A percentile compares a stretch with the other conserved stretches of the same genome.
Evolutionary conservation across 2,329 filamentous ascomycete genomes (phyloP).

Genomic region (Fusarium cicatricum): DNA sequence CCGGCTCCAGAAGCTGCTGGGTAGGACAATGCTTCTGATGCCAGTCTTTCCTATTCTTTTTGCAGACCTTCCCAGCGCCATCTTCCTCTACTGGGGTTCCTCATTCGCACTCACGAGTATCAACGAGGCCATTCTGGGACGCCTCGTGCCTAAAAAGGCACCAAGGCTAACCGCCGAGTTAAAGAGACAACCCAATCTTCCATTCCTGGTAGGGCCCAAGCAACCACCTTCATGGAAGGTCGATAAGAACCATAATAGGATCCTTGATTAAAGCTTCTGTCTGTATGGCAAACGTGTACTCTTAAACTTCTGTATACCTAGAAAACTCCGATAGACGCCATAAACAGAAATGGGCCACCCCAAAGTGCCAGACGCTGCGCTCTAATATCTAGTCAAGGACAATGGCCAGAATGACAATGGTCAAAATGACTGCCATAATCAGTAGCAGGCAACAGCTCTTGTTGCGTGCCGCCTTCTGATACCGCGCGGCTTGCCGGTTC

Average conservation of each 20-base stretch:
- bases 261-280: constrained; percentile 25
- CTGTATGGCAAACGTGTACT: constrained; percentile 37
- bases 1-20: constrained; percentile 41
- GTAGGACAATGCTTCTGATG: constrained; percentile 45
- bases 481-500: constrained; percentile 82
- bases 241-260: background rate
- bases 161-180: constrained; percentile 24
- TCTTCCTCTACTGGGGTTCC: constrained; percentile 53
- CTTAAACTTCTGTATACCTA: constrained; percentile 34
- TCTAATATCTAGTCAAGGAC: constrained; percentile 68
- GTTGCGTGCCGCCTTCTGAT: constrained; percentile 94
- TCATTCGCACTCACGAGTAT: constrained; percentile 48
- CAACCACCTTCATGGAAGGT: background rate
- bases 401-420: constrained; percentile 88
- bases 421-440: constrained; percentile 86
- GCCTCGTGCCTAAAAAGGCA: constrained; percentile 29
- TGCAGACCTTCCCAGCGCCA: constrained; percentile 49
- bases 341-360: constrained; percentile 26
- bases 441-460: constrained; percentile 93
- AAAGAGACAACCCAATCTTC: constrained; percentile 17
- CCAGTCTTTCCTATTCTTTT: constrained; percentile 48
- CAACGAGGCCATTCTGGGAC: constrained; percentile 45
- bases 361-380: constrained; percentile 20
- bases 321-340: constrained; percentile 40
- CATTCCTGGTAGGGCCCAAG: constrained; percentile 33